These are phyloP conservation scores for Leccinum aurantiacum DNA, from an alignment of 768 basidiomycete species.

Conservation along the genomic window DNA sequence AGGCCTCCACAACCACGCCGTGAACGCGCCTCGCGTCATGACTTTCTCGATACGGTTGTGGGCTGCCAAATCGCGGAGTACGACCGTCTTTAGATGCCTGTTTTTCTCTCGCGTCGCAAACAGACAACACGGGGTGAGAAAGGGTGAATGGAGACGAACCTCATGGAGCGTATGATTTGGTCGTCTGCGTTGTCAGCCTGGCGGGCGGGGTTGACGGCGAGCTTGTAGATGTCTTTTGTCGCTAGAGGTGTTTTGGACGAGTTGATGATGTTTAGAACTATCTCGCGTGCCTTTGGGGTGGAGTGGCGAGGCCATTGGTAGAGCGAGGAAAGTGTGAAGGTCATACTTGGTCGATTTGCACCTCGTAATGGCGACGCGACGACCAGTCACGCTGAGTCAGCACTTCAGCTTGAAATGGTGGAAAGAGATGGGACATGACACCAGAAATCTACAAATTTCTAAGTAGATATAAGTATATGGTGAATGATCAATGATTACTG, in stretches of 20 bases:
- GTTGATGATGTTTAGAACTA: constrained; percentile 22
- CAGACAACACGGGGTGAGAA: background rate
- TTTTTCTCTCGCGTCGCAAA: background rate
- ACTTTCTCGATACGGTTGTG: constrained; percentile 45
- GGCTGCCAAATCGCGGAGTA: constrained; percentile 49
- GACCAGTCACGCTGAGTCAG: no score
- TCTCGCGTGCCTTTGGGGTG: constrained; percentile 23
- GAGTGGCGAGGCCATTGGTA: constrained; percentile 25
- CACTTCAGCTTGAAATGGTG: no score
- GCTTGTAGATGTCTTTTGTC: constrained; percentile 29
- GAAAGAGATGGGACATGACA: no score
- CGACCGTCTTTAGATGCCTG: constrained; percentile 55
- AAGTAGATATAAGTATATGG: no score
- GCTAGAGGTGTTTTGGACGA: constrained; percentile 24
- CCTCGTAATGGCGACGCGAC: no score
- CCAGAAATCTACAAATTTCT: no score
- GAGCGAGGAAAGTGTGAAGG: constrained; percentile 19
- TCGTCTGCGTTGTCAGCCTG: constrained; percentile 36
- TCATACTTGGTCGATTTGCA: background rate
- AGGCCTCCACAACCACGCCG: constrained; percentile 44
- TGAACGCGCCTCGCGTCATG: constrained; percentile 32
- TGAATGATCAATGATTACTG: no score
- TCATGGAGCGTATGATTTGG: constrained; percentile 50
- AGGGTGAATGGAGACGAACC: constrained; percentile 32
- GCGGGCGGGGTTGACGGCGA: constrained; percentile 14